Conservation (phyloP, 345 rosid species). For the Stellera chamaejasme region DNA sequence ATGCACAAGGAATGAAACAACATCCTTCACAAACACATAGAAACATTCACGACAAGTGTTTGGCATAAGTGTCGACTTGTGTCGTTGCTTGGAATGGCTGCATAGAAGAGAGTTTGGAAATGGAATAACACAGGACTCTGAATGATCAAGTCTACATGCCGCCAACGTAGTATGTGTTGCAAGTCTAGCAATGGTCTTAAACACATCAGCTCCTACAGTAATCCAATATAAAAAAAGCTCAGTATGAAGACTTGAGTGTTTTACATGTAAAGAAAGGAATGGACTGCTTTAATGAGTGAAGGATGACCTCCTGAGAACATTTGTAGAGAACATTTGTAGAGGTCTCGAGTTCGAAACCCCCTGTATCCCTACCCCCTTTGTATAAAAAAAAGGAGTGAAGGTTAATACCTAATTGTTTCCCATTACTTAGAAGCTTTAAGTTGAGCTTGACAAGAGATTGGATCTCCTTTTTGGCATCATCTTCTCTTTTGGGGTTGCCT, state of each 20-base stretch:
- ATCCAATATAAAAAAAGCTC: no score
- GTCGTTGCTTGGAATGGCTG: slow-evolving; percentile 20
- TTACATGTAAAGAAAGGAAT: neutral
- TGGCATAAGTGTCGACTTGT: slow-evolving; percentile 24
- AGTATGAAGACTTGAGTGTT: no score
- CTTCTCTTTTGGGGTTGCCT: slow-evolving; percentile 13
- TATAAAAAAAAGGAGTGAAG: no score
- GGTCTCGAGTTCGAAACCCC: no score
- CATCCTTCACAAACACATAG: slow-evolving; percentile 31
- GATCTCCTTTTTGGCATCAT: slow-evolving; percentile 36
- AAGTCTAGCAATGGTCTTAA: slow-evolving; percentile 42
- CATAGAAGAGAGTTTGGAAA: slow-evolving; percentile 19
- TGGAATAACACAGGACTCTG: slow-evolving; percentile 14
- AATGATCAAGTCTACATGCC: slow-evolving; percentile 36
- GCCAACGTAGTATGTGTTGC: slow-evolving; percentile 47
- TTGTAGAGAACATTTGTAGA: no score
- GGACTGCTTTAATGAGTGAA: neutral
- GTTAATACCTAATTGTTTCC: slow-evolving; percentile 35
- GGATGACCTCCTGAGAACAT: no score
- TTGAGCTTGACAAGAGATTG: slow-evolving; percentile 52
- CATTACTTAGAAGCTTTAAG: slow-evolving; percentile 39
- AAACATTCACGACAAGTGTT: slow-evolving; percentile 46
- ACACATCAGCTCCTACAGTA: slow-evolving; percentile 30
- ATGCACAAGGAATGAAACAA: slow-evolving; percentile 20
- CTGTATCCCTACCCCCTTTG: no score